phyloP scores from a whole-genome alignment of 108 stramenopile genomes.

The Skeletonema potamos region DNA sequence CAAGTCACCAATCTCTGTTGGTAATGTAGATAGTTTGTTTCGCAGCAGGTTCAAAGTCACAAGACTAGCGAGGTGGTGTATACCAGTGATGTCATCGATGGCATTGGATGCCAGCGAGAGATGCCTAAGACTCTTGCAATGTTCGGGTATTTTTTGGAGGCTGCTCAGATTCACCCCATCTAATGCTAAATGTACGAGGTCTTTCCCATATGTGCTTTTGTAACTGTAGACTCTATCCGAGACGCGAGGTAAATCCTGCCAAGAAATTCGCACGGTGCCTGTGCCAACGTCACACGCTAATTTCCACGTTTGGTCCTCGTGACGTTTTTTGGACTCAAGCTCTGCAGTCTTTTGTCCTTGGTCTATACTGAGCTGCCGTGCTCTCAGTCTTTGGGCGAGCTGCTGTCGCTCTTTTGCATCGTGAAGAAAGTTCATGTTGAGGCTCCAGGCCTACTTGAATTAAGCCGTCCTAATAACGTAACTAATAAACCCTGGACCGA shows the following conservation, averaged over 20 bases:
- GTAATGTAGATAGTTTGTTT: conserved; percentile 26
- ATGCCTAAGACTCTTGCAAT: conserved; percentile 14
- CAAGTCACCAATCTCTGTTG: conserved; percentile 16
- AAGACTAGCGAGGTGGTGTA: conserved; percentile 19
- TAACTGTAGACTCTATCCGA: conserved; percentile 29
- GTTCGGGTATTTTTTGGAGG: conserved; percentile 1
- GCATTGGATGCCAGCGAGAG: conserved; percentile 40
- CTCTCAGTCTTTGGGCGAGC: conserved; percentile 10
- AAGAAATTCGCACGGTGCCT: conserved; percentile 16
- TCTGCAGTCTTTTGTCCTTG: neutral
- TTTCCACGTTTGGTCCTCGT: conserved; percentile 13
- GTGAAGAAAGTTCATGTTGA: conserved; percentile 8
- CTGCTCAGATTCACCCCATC: conserved; percentile 21
- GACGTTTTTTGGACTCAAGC: neutral
- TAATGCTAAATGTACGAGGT: conserved; percentile 8
- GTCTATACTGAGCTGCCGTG: neutral
- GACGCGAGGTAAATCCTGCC: conserved; percentile 16
- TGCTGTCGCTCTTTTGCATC: conserved; percentile 6
- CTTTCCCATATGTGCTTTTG: conserved; percentile 3
- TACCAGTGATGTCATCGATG: conserved; percentile 23
- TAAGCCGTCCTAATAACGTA: too few relatives aligned
- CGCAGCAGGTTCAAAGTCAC: conserved; percentile 30
- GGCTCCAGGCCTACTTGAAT: too few relatives aligned
- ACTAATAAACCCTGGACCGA: too few relatives aligned
- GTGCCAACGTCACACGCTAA: conserved; percentile 15